Evolutionary conservation across 495 filamentous ascomycete genomes (phyloP).

Genomic region (Penicillium soppii): DNA sequence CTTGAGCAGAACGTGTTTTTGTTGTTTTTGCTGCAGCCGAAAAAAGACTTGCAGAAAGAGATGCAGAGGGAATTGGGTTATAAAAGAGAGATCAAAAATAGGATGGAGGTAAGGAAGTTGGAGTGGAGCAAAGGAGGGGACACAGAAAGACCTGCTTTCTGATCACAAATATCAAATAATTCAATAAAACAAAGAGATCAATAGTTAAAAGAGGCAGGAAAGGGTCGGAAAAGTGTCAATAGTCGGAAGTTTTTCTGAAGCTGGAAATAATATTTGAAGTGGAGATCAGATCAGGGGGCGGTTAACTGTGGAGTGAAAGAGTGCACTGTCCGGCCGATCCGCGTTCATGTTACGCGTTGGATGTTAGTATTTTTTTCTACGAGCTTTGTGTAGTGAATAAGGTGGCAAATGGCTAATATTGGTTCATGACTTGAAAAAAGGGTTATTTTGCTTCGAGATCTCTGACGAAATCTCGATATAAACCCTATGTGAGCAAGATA

Average conservation of each 20-base stretch:
- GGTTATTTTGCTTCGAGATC: neutral
- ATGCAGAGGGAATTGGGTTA: neutral
- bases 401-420: no score
- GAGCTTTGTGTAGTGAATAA: no score
- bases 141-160: slow-evolving; percentile 6
- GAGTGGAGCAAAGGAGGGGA: slow-evolving; percentile 3
- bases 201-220: neutral
- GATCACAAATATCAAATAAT: neutral
- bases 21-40: neutral
- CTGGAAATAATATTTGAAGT: slow-evolving; percentile 4
- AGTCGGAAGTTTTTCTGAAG: slow-evolving; percentile 10
- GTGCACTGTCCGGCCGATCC: no score
- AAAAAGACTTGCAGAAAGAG: slow-evolving; percentile 1
- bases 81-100: slow-evolving; percentile 5
- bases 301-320: slow-evolving; percentile 2
- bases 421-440: neutral
- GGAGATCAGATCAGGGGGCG: slow-evolving; percentile 9
- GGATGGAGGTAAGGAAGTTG: neutral
- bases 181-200: neutral
- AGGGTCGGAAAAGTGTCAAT: no score
- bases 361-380: no score
- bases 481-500: neutral
- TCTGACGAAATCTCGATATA: neutral
- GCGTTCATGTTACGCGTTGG: neutral
- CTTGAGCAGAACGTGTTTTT: neutral